Conservation (phyloP, 2,329 filamentous ascomycete species). For the Chaetothyriales sp. region DNA sequence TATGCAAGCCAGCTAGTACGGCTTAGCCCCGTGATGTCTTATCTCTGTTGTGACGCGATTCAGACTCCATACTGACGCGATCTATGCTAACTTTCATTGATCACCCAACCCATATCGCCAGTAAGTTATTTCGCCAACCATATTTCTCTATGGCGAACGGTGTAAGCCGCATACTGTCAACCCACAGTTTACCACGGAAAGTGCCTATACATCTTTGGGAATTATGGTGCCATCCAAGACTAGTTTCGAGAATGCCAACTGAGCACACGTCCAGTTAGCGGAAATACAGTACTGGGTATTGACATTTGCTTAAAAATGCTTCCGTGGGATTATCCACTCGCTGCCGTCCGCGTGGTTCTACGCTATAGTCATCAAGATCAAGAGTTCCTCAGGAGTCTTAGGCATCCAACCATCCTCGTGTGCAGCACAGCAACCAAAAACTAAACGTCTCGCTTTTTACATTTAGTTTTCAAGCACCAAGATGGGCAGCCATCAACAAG, state of each 20-base stretch:
- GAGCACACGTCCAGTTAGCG: no score
- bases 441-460: not conserved
- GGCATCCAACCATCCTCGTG: no score
- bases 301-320: no score
- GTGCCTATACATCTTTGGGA: not conserved
- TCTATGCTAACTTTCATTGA: conserved; percentile 26
- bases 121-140: conserved; percentile 27
- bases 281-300: not conserved
- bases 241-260: not conserved
- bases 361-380: no score
- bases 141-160: conserved; percentile 23
- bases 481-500: conserved; percentile 5
- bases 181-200: conserved; percentile 1
- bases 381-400: no score
- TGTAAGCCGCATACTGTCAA: conserved; percentile 20
- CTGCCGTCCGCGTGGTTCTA: no score
- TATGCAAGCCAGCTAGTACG: not conserved
- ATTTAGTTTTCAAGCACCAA: not conserved
- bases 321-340: no score
- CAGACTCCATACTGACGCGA: conserved; percentile 21
- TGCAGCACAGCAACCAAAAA: no score
- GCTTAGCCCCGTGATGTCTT: not conserved
- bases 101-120: conserved; percentile 28
- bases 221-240: not conserved
- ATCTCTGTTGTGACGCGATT: not conserved